phyloP scores from a whole-genome alignment of 768 basidiomycete genomes.

The Boletus pseudopeckii region DNA sequence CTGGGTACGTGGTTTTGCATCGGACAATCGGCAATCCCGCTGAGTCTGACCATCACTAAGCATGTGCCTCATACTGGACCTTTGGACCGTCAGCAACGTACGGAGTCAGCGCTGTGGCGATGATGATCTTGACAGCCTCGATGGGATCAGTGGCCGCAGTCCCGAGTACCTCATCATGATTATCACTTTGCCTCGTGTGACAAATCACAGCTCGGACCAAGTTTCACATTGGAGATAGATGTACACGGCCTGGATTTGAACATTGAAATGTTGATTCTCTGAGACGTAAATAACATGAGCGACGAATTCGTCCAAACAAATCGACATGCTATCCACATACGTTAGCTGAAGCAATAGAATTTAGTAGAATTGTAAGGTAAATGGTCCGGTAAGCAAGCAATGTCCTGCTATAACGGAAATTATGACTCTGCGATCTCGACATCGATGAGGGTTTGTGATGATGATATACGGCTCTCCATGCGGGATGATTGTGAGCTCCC shows the following conservation, averaged over 20 bases:
- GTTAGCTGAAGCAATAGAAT: constrained; percentile 34
- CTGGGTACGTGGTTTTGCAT: constrained; percentile 53
- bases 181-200: constrained; percentile 1
- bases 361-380: constrained; percentile 28
- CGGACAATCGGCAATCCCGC: background rate
- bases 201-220: background rate
- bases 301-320: constrained; percentile 14
- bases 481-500: constrained; percentile 31
- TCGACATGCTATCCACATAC: constrained; percentile 17
- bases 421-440: constrained; percentile 26
- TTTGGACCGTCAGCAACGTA: constrained; percentile 83
- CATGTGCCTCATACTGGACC: constrained; percentile 86
- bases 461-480: constrained; percentile 26
- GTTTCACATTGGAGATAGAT: background rate
- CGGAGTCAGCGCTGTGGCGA: constrained; percentile 56
- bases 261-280: background rate
- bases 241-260: background rate
- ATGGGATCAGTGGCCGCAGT: constrained; percentile 50
- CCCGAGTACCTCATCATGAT: constrained; percentile 9
- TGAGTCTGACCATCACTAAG: constrained; percentile 36
- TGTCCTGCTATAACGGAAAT: constrained; percentile 4
- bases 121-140: constrained; percentile 52
- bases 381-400: constrained; percentile 11
- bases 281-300: constrained; percentile 11
- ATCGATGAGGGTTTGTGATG: constrained; percentile 30